Percentiles rank a stretch among this genome's conserved stretches.
These are phyloP conservation scores for Penicillium pulvis DNA, from an alignment of 495 filamentous ascomycete species.

Conservation along the genomic window DNA sequence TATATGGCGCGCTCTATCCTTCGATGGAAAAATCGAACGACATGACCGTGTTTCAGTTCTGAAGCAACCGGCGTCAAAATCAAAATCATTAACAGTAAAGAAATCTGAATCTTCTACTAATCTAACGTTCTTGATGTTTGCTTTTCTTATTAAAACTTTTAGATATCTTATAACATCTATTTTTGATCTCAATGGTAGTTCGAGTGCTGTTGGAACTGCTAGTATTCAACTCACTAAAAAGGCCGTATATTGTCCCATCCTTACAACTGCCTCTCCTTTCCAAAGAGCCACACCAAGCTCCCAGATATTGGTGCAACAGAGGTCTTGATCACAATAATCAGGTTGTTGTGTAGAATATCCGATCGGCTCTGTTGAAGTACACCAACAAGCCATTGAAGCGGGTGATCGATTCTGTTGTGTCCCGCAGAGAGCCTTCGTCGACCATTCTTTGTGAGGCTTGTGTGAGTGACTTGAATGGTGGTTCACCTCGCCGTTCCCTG, in stretches of 20 bases:
- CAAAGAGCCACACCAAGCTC: conserved; percentile 29
- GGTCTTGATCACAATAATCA: conserved; percentile 31
- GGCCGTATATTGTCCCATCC: conserved; percentile 25
- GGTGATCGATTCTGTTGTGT: not conserved
- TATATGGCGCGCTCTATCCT: no score
- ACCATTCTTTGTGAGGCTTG: not conserved
- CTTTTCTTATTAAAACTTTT: no score
- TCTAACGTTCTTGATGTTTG: no score
- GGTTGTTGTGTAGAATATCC: not conserved
- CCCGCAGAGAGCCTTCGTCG: not conserved
- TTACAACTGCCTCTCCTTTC: conserved; percentile 32
- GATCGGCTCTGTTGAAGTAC: not conserved
- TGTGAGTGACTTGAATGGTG: not conserved
- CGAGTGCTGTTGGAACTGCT: conserved; percentile 23
- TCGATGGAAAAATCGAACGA: no score
- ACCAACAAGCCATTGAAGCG: not conserved
- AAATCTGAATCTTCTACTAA: no score
- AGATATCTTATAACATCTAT: no score
- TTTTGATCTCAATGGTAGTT: no score
- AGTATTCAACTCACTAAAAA: conserved; percentile 31
- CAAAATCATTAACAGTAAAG: no score
- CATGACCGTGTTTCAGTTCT: no score
- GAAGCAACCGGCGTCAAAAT: no score
- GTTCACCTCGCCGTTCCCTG: not conserved
- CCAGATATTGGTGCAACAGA: conserved; percentile 27